Evolutionary conservation across 352 stramenopile species (phyloP).

Genomic region (Phytopythium kandeliae): DNA sequence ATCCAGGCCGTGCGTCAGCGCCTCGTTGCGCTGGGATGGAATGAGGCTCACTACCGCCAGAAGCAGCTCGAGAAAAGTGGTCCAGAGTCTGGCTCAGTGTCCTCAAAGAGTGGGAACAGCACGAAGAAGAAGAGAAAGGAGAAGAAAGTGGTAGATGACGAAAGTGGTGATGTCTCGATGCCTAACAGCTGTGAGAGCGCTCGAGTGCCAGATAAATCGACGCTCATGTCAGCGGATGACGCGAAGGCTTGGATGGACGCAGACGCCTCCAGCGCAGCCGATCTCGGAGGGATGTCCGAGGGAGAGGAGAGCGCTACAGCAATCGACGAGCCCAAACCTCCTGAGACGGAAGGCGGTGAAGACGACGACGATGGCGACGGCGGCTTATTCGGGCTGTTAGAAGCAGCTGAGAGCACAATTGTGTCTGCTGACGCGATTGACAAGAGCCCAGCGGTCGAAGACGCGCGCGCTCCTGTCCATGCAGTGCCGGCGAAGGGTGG

Average conservation of each 20-base stretch:
- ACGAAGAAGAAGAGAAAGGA: slow-evolving; percentile 7
- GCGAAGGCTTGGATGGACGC: not conserved
- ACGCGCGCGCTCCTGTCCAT: slow-evolving; percentile 14
- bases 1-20: slow-evolving; percentile 13
- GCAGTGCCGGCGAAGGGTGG: slow-evolving; percentile 13
- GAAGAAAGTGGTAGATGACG: not conserved
- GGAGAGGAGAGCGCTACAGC: not conserved
- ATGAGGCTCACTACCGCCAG: slow-evolving; percentile 17
- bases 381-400: slow-evolving; percentile 34
- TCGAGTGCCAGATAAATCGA: not conserved
- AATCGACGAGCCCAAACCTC: not conserved
- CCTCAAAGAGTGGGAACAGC: not conserved
- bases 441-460: slow-evolving; percentile 28
- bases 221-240: not conserved
- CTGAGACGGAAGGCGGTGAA: not conserved
- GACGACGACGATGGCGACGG: slow-evolving; percentile 12
- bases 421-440: slow-evolving; percentile 31
- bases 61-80: not conserved
- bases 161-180: not conserved
- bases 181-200: not conserved
- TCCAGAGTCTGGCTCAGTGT: not conserved
- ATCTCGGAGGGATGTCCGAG: slow-evolving; percentile 1
- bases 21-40: slow-evolving; percentile 17
- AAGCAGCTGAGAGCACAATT: slow-evolving; percentile 28
- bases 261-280: slow-evolving; percentile 5